Base-by-base conservation (phyloP, 805 yeast species). In the Pichia ethanolica region DNA sequence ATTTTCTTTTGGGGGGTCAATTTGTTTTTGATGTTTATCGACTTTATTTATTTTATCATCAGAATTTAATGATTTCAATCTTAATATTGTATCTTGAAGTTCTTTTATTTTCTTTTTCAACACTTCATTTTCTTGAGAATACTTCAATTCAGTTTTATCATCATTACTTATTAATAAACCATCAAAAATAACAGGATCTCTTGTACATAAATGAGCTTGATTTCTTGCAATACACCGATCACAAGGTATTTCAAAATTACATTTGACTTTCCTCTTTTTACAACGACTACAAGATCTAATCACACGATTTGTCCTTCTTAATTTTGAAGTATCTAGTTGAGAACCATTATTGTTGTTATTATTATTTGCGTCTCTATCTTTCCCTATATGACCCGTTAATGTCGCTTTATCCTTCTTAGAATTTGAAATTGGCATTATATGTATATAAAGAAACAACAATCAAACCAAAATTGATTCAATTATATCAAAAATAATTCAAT, bases 201-300 rank as follows among this genome's bases (percentile, higher is more conserved):
- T 54, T 7, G 60, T 49, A 50, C 72, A 68, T 14, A 59, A 39
- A 49, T 60, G 64, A 4, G 60, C 68, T 41, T 59, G 52, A 39
- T 64, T 62, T 47, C 70, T 53, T 8, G 58, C 56, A 13, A 67
- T 63, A 51, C 81, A 74, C 13, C 68, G 65, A 36, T 70, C 66
- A 54, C 81, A 76, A 1, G 81, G 81, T 28, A 63, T 62, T 33
- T 65, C 66, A 14, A 75, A 73, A 56, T 76, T 71, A 57, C 81
- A 76, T 53, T 73, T 75, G 46, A 73, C 73, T 57, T 76, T 75
- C 34, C 77, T 62, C 51, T 64, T 66, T 40, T 75, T 64, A 56
- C 81, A 76, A 46, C 67, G 66, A 48, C 65, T 68, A 56, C 81
- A 76, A 4, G 78, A 75, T 47, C 66, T 59, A 6, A 73, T 66